phyloP scores from a whole-genome alignment of 805 yeast species.

The Nakazawaea molendinolei region DNA sequence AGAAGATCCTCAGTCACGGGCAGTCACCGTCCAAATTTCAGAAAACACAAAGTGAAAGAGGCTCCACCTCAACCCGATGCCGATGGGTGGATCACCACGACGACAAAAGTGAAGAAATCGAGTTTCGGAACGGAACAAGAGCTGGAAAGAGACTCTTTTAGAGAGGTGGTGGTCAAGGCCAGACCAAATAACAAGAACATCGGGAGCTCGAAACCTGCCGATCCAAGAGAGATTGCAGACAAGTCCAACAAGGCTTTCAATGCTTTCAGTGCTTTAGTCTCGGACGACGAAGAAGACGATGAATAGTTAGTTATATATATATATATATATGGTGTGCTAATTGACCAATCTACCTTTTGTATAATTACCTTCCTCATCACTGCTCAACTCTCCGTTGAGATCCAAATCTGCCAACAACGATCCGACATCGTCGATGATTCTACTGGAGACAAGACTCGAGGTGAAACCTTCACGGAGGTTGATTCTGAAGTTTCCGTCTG shows the following conservation, averaged over 20 bases:
- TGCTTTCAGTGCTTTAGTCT: conserved; percentile 74
- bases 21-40: conserved; percentile 35
- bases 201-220: conserved; percentile 68
- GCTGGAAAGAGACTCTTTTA: conserved; percentile 38
- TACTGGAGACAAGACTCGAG: conserved; percentile 11
- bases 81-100: conserved; percentile 77
- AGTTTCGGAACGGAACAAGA: conserved; percentile 45
- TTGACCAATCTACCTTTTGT: not conserved
- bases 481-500: conserved; percentile 3
- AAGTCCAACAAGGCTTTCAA: conserved; percentile 63
- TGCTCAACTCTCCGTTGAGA: conserved; percentile 10
- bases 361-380: conserved; percentile 11
- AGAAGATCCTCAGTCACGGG: conserved; percentile 15
- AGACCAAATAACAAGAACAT: conserved; percentile 72
- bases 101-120: conserved; percentile 32
- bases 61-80: conserved; percentile 54
- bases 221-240: conserved; percentile 66
- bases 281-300: conserved; percentile 46
- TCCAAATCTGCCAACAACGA: conserved; percentile 14
- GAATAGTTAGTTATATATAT: conserved; percentile 12
- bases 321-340: not conserved
- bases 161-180: conserved; percentile 45
- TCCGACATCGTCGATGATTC: conserved; percentile 12
- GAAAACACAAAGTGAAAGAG: conserved; percentile 46
- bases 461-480: conserved; percentile 2